Conservation (phyloP, 305 asterid species). For the Andrographis paniculata region DNA sequence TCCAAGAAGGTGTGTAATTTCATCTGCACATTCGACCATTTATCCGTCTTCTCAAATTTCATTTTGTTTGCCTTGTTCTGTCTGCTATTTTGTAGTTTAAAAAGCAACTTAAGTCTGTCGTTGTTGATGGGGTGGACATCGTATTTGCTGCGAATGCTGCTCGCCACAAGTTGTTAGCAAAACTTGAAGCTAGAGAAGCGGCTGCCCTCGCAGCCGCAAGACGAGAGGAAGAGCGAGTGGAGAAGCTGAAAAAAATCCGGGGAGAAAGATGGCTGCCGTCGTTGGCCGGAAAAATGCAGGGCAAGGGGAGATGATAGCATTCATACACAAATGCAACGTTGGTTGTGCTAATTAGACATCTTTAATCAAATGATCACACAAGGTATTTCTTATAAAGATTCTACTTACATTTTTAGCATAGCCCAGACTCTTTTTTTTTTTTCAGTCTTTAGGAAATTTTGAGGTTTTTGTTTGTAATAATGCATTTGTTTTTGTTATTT, state of each 20-base stretch:
- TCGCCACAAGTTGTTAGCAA: conserved; percentile 43
- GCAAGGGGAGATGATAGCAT: neutral
- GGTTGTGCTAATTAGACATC: neutral
- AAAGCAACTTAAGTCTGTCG: conserved; percentile 53
- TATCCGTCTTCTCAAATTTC: neutral
- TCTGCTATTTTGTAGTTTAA: conserved; percentile 38
- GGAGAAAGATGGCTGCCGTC: conserved; percentile 94
- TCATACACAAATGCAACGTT: too few species aligned
- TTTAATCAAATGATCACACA: too few species aligned
- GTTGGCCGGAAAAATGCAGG: conserved; percentile 40
- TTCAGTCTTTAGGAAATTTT: too few species aligned
- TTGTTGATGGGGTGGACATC: conserved; percentile 55
- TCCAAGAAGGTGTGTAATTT: conserved; percentile 58
- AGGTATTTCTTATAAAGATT: too few species aligned
- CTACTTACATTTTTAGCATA: too few species aligned
- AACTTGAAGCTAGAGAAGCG: conserved; percentile 58
- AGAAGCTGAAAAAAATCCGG: conserved; percentile 51
- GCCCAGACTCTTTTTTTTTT: too few species aligned
- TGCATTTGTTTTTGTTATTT: too few species aligned
- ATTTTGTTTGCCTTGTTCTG: neutral
- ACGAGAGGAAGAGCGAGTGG: conserved; percentile 74
- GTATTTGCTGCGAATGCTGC: conserved; percentile 47
- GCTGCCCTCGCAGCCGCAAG: conserved; percentile 53
- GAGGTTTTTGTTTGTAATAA: too few species aligned
- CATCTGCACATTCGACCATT: neutral